Evolutionary conservation across 257 asterid species (phyloP).

Genomic region (Cruciata laevipes): DNA sequence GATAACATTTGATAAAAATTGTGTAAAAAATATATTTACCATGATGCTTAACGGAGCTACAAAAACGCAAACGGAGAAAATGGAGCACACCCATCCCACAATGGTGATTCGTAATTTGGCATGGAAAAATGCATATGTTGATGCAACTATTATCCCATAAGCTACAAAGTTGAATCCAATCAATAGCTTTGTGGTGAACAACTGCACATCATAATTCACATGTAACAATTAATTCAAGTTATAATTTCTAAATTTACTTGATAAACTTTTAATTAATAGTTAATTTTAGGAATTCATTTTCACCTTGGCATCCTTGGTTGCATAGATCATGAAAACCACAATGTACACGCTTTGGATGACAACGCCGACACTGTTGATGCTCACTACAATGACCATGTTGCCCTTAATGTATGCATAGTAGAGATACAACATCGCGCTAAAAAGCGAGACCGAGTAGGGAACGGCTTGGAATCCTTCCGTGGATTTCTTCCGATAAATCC

Average conservation of each 20-base stretch:
- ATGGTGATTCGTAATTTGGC: slow-evolving; percentile 23
- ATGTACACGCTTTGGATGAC: slow-evolving; percentile 36
- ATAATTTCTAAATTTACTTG: not conserved
- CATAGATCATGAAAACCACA: slow-evolving; percentile 45
- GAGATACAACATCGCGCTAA: slow-evolving; percentile 65
- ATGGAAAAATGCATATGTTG: slow-evolving; percentile 25
- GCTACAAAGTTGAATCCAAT: slow-evolving; percentile 35
- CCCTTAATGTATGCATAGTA: slow-evolving; percentile 62
- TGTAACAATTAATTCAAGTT: no score
- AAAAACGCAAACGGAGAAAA: slow-evolving; percentile 57
- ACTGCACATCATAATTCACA: slow-evolving; percentile 37
- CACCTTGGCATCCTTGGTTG: slow-evolving; percentile 55
- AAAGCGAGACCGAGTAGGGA: slow-evolving; percentile 72
- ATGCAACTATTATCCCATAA: slow-evolving; percentile 28
- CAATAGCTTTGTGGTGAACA: slow-evolving; percentile 38
- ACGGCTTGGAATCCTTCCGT: slow-evolving; percentile 61
- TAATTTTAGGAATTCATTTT: not conserved
- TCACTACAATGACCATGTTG: slow-evolving; percentile 35
- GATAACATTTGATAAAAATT: no score
- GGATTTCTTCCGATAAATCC: slow-evolving; percentile 62
- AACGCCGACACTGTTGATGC: slow-evolving; percentile 57
- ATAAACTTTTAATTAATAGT: not conserved
- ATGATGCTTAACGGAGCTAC: slow-evolving; percentile 83
- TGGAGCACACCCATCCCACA: slow-evolving; percentile 84
- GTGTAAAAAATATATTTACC: slow-evolving; percentile 26